Evolutionary conservation across 768 basidiomycete genomes (phyloP), one percentile per base, ranked within the genome.

Genomic region (Rhizopogon sp.): DNA sequence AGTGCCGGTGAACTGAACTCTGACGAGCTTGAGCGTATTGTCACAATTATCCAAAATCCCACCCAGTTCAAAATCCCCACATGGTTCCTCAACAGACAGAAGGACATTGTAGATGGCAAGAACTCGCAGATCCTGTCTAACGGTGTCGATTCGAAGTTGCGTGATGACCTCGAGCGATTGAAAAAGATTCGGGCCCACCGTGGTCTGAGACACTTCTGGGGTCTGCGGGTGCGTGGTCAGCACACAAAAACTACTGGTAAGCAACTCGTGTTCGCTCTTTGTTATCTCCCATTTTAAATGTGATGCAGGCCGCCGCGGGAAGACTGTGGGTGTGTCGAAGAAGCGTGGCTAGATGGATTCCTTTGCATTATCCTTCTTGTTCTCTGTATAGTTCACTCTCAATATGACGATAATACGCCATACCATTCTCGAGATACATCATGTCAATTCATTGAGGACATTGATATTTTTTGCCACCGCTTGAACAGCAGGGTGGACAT

Each of bases 21-120:
- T 42, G 97, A 99, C 69, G 97, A 99, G 76, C 87, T 99, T 52
- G 97, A 99, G 78, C 93, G 97, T 55, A 82, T 99, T 62, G 97
- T 99, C 62, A 98, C 91, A 56, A 98, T 99, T 75, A 96, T 99
- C 73, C 97, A 98, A 79, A 98, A 95, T 78, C 97, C 97, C 31
- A 89, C 90, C 6, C 96, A 98, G 74, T 99, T 96, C 87, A 99
- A 99, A 82, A 97, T 99, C 72, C 97, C 97, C 16, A 83, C 85
- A 41, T 99, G 96, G 96, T 98, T 99, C 84, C 75, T 98, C 73
- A 99, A 98, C 84, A 92, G 97, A 75, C 97, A 98, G 73, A 92
- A 92, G 74, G 96, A 98, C 70, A 93, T 97, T 52, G 84, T 92
- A 59, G 97, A 98, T 62, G 97, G 97, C 71, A 98, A 98, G 77